A percentile compares a stretch with the other conserved stretches of the same genome.
These are phyloP conservation scores for Hymenoscyphus occultus DNA, from an alignment of 2,329 filamentous ascomycete genomes.

Conservation along the genomic window DNA sequence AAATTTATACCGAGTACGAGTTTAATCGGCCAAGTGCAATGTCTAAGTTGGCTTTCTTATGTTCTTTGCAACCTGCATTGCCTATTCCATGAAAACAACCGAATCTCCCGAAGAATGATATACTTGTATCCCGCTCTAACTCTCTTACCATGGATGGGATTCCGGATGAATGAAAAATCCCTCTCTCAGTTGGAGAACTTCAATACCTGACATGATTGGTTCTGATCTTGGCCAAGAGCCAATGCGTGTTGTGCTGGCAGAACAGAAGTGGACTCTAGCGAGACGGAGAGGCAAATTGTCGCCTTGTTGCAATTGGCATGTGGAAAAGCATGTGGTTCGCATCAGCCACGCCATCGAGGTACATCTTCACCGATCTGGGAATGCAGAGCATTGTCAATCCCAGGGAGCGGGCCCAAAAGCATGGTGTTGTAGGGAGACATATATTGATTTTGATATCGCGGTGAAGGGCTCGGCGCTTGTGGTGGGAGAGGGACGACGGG, in stretches of 20 bases:
- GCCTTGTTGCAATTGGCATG: slow-evolving; percentile 5
- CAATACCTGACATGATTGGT: background rate
- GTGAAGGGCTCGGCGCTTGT: slow-evolving; percentile 3
- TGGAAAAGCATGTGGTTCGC: slow-evolving; percentile 1
- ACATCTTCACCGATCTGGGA: slow-evolving; percentile 4
- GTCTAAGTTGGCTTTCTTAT: background rate
- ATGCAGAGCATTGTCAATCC: background rate
- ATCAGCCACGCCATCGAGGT: background rate
- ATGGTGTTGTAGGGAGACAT: slow-evolving; percentile 1
- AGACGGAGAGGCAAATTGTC: background rate
- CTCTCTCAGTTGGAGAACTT: background rate
- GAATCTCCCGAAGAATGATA: slow-evolving; percentile 1
- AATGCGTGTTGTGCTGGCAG: slow-evolving; percentile 7
- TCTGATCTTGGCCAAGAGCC: background rate
- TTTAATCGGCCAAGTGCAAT: background rate
- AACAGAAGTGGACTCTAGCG: background rate
- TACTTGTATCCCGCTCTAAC: background rate
- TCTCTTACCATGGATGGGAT: slow-evolving; percentile 2
- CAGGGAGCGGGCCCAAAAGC: background rate
- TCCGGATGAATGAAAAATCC: background rate
- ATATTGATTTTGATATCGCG: slow-evolving; percentile 2
- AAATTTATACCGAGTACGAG: background rate
- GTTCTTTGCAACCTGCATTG: background rate
- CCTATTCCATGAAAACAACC: background rate
- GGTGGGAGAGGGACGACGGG: background rate